Evolutionary conservation across 2,329 filamentous ascomycete genomes (phyloP).

Genomic region (Lizonia empirigonia): DNA sequence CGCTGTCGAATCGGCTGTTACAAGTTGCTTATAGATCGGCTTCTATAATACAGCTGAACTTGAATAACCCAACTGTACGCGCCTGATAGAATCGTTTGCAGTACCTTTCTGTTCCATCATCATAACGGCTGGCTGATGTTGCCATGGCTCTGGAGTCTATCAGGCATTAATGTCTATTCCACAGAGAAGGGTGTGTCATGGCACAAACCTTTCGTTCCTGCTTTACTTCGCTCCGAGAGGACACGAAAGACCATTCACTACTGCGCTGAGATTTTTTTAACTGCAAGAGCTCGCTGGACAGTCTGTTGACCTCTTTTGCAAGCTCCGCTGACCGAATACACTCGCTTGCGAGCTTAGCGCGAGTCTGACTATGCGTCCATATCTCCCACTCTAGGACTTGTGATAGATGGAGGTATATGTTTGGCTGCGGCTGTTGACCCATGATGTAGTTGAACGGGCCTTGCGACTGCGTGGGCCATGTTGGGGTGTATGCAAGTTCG

Average conservation of each 20-base stretch:
- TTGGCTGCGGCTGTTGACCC: neutral
- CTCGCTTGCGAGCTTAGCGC: neutral
- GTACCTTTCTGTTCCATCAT: no score
- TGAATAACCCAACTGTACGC: no score
- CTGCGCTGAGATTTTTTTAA: neutral
- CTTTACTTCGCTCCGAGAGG: neutral
- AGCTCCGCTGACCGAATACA: neutral
- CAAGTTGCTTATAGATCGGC: no score
- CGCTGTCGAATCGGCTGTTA: no score
- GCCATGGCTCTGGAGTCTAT: neutral
- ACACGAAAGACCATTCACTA: neutral
- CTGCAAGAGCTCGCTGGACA: neutral
- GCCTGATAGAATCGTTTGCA: no score
- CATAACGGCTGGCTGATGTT: neutral
- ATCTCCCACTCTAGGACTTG: conserved; percentile 1
- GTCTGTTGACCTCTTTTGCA: neutral
- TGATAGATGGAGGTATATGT: neutral
- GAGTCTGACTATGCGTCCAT: neutral
- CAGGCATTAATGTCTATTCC: neutral
- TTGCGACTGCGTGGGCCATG: neutral
- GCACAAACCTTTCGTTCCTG: conserved; percentile 1
- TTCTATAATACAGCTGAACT: no score
- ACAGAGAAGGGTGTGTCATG: neutral
- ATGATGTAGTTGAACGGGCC: neutral
- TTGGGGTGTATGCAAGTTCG: neutral